Evolutionary conservation across 345 rosid species (phyloP).

Genomic region (Moricandia moricandioides): DNA sequence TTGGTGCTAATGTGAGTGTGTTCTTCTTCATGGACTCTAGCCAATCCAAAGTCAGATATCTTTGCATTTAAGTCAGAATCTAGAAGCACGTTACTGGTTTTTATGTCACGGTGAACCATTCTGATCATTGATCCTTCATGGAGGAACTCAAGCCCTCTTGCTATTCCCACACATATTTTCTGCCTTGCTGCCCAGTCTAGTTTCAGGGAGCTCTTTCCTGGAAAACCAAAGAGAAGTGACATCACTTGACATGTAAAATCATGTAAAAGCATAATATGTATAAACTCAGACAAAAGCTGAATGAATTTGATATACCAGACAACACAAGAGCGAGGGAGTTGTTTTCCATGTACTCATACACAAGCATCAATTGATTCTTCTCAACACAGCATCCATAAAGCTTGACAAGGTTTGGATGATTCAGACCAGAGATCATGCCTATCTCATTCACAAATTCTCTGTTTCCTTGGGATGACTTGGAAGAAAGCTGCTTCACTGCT

Average conservation of each 20-base stretch:
- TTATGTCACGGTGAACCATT: conserved; percentile 66
- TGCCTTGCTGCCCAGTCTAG: conserved; percentile 53
- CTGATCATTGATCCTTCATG: conserved; percentile 54
- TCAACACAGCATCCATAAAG: background rate
- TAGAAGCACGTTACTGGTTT: conserved; percentile 54
- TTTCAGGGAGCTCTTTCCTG: conserved; percentile 1
- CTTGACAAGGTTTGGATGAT: background rate
- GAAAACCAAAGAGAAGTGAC: background rate
- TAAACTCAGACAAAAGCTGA: background rate
- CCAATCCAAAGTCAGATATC: conserved; percentile 70
- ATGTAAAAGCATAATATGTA: background rate
- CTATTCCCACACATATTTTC: conserved; percentile 54
- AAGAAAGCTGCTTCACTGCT: background rate
- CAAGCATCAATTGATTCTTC: background rate
- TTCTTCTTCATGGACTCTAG: conserved; percentile 51
- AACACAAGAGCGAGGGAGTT: background rate
- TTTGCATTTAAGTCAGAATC: conserved; percentile 50
- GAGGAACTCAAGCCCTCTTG: conserved; percentile 58
- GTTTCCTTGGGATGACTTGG: background rate
- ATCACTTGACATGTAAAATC: background rate
- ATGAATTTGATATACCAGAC: background rate
- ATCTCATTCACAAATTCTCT: background rate
- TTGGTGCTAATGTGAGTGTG: conserved; percentile 56
- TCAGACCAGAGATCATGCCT: background rate
- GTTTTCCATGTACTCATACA: background rate